phyloP scores from a whole-genome alignment of 768 basidiomycete species.

The Collybia nuda region DNA sequence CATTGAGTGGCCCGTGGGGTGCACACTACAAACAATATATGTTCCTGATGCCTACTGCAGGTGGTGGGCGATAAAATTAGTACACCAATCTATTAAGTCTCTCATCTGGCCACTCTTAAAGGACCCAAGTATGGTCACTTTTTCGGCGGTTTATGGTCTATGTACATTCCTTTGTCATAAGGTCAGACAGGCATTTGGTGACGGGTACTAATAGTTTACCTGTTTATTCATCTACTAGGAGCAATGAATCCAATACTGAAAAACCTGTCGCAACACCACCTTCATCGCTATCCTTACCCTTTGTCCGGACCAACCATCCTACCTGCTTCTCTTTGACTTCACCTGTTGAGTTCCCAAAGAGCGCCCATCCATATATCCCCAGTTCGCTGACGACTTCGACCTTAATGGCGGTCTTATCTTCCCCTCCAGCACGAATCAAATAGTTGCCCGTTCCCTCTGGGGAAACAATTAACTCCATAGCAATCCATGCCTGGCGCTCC shows the following conservation, averaged over 20 bases:
- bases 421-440: constrained; percentile 72
- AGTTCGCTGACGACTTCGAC: constrained; percentile 84
- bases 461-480: constrained; percentile 89
- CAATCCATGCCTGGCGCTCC: constrained; percentile 87
- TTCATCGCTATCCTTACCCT: constrained; percentile 88
- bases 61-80: too few species aligned
- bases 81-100: too few species aligned
- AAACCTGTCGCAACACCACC: constrained; percentile 88
- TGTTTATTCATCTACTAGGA: constrained; percentile 47
- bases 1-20: not conserved
- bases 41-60: too few species aligned
- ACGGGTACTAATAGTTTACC: not conserved
- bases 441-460: constrained; percentile 69
- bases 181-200: too few species aligned
- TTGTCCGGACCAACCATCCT: constrained; percentile 88
- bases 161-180: too few species aligned
- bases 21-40: not conserved
- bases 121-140: too few species aligned
- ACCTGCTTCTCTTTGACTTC: constrained; percentile 59
- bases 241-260: constrained; percentile 69
- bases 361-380: constrained; percentile 87
- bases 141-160: too few species aligned
- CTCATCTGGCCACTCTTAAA: too few species aligned
- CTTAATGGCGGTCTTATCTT: constrained; percentile 40
- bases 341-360: constrained; percentile 57